Conservation (phyloP, 1,284 basidiomycete genomes). For the Apiotrichum sp. region DNA sequence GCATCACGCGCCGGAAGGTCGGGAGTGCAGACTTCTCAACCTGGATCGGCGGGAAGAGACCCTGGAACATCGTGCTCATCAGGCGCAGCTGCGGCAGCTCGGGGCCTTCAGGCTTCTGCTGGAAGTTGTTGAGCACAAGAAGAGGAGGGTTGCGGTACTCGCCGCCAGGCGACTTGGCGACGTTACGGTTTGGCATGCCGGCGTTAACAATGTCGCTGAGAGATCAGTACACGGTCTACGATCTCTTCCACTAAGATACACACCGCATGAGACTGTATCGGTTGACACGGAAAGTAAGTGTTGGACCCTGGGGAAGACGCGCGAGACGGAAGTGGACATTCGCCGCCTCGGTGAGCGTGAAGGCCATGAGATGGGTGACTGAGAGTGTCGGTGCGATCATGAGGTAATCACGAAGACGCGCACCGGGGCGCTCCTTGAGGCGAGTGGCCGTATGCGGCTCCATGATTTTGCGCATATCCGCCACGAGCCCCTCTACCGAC, state of each 20-base stretch:
- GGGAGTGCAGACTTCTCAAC: conserved; percentile 70
- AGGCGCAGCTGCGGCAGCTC: conserved; percentile 49
- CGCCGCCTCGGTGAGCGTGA: conserved; percentile 78
- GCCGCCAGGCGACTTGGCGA: conserved; percentile 44
- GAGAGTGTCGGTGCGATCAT: conserved; percentile 85
- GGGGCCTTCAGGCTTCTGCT: conserved; percentile 46
- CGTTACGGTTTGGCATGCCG: conserved; percentile 28
- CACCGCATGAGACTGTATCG: conserved; percentile 79
- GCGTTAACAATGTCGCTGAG: conserved; percentile 15
- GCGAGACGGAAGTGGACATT: conserved; percentile 75
- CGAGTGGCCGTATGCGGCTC: conserved; percentile 95
- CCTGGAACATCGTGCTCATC: conserved; percentile 53
- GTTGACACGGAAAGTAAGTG: conserved; percentile 87
- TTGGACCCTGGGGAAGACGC: conserved; percentile 85
- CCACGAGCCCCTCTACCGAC: conserved; percentile 79
- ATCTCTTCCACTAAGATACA: conserved; percentile 9
- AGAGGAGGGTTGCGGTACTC: conserved; percentile 48
- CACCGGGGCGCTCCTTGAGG: conserved; percentile 79
- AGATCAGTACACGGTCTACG: background rate
- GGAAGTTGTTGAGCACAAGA: conserved; percentile 51
- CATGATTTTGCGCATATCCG: conserved; percentile 90
- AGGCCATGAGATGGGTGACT: conserved; percentile 89
- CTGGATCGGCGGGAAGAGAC: conserved; percentile 52
- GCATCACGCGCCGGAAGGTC: conserved; percentile 80
- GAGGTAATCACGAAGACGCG: conserved; percentile 91